Evolutionary conservation across 2,329 filamentous ascomycete species (phyloP), one percentile per base, ranked within the genome.

Genomic region (Fusarium sp.): DNA sequence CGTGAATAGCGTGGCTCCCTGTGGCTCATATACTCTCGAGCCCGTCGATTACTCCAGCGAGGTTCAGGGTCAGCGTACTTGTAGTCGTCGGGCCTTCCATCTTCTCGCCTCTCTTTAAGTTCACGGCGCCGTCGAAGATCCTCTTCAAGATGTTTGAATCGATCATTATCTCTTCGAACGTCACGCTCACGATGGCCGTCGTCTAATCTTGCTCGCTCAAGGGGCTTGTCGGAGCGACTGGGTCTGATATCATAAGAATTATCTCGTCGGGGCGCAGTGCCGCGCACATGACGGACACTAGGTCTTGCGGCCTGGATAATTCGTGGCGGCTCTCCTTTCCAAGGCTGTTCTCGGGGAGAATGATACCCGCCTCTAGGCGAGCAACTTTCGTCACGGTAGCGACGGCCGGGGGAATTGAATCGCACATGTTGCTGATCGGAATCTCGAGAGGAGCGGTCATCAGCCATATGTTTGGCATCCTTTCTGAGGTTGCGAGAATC

Each of bases 11-110:
- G 36, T 54, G 55, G 28, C 24, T 64, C 69, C 28, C 59, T 72
- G 52, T 59, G 59, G 35, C 54, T 65, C 75, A 77, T 77, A 54
- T 70, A 77, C 20, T 71, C 64, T 52, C 54, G 64, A 45, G 75
- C 75, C 44, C 67, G 62, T n/a, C 48, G 58, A 41, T 72, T 59
- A 44, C 48, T 70, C 74, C 75, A 75, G 36, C 64, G 75, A n/a
- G 59, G 48, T 22, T 72, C 70, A 15, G 47, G 56, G 13, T 55
- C 55, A 20, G 22, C 44, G 41, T 59, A 58, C 31, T 36, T 55
- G 7, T 24, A 33, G 6, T 69, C 45, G 11, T 63, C 63, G 26
- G 45, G 55, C 24, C 41, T 54, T 35, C 26, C 59, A 18, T 36
- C 62, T 33, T 48, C 56, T 55, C 69, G 55, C 38, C 67, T 75